Evolutionary conservation across 2,329 filamentous ascomycete genomes (phyloP), one percentile per base, ranked within the genome.

Genomic region (Gnomoniopsis sp.): DNA sequence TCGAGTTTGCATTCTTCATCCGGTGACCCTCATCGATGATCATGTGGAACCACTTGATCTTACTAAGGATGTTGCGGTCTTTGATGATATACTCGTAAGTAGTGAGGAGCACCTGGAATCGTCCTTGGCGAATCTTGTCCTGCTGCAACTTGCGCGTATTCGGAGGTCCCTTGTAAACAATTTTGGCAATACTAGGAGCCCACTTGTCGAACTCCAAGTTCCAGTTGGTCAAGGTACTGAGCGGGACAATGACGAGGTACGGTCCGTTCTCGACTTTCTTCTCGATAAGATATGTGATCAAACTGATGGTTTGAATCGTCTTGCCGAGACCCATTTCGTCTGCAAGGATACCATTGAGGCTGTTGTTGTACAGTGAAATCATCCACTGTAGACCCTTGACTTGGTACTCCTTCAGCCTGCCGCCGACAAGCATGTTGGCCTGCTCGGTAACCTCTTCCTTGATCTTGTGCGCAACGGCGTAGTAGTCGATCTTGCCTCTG

Each of bases 31-130:
- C 95, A 69, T 99, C 95, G 65, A 99, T 95, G 68, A 99, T 98
- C 95, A 99, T 98, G 77, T 99, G 95, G 68, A 97, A 89, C 95
- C 95, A 99, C 77, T 98, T 98, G 77, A 99, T 93, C 81, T 98
- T 98, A 80, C 91, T 96, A 14, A 99, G 79, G 65, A 99, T 82
- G 0, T 93, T 93, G 38, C 95, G 87, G 70, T 99, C 95, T 78
- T 98, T 99, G 84, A 99, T 99, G 76, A 99, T 96, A 77, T 98
- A 99, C 74, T 99, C 95, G 77, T 99, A 99, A 0, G 95, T 99
- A 2, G 95, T 99, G 59, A 99, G 83, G 12, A 99, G 79, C 51
- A 99, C 95, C 73, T 99, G 95, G 83, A 99, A 99, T 58, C 90
- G 87, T 50, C 93, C 93, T 75, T 91, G 93, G 53, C 95, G 91